Evolutionary conservation across 768 basidiomycete species (phyloP).

Genomic region (Fistulinella prunicolor): DNA sequence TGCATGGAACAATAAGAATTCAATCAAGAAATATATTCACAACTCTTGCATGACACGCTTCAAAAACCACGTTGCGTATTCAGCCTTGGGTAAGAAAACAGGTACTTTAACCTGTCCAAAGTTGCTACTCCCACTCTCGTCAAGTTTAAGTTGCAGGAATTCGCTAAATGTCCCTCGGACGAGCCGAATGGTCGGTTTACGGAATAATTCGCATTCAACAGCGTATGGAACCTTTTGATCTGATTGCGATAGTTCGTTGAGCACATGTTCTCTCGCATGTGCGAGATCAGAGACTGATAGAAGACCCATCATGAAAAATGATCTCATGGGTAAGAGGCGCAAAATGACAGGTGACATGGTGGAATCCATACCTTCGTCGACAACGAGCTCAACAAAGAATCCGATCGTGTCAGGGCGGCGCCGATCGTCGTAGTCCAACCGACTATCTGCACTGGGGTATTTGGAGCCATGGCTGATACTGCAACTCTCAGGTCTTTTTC

Average conservation of each 20-base stretch:
- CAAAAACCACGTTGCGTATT: neutral
- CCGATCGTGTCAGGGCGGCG: neutral
- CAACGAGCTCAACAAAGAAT: neutral
- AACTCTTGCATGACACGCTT: neutral
- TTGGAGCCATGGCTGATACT: neutral
- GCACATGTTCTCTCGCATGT: neutral
- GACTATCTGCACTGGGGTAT: neutral
- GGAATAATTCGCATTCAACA: neutral
- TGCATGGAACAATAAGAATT: no score
- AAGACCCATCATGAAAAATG: no score
- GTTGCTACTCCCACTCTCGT: neutral
- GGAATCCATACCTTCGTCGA: neutral
- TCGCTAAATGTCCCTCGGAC: neutral
- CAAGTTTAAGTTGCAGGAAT: neutral
- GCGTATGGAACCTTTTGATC: neutral
- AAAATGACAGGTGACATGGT: neutral
- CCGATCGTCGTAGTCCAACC: neutral
- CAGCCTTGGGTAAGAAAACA: neutral
- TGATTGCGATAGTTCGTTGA: neutral
- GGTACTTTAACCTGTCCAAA: neutral
- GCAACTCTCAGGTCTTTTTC: neutral
- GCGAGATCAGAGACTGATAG: neutral
- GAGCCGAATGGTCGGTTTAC: neutral
- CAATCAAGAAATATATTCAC: no score
- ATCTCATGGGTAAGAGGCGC: no score